Percentiles rank a stretch among this genome's conserved stretches.
Conservation (phyloP, 1,139 yeast genomes). For the Eremothecium cymbalariae region DNA sequence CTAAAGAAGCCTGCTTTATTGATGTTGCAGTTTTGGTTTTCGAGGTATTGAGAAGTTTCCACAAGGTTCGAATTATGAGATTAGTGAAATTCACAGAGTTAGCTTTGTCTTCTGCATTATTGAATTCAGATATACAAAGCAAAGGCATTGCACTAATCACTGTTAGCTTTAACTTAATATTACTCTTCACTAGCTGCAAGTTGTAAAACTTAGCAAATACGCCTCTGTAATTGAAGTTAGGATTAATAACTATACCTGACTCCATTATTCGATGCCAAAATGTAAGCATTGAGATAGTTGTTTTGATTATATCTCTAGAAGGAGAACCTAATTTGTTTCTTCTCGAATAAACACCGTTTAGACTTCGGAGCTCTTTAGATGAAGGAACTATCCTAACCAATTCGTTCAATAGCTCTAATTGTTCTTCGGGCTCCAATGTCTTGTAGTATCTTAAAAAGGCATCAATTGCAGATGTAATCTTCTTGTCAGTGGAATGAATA, state of each 20-base stretch:
- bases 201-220: slow-evolving; percentile 50
- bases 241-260: slow-evolving; percentile 31
- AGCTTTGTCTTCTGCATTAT: slow-evolving; percentile 2
- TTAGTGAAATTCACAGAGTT: slow-evolving; percentile 13
- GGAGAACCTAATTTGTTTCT: slow-evolving; percentile 11
- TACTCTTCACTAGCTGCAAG: slow-evolving; percentile 35
- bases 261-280: slow-evolving; percentile 31
- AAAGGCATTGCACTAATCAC: slow-evolving; percentile 18
- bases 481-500: slow-evolving; percentile 42
- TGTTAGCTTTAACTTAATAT: slow-evolving; percentile 11
- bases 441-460: slow-evolving; percentile 37
- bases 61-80: slow-evolving; percentile 15
- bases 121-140: slow-evolving; percentile 12
- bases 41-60: slow-evolving; percentile 9
- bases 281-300: slow-evolving; percentile 24
- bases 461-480: slow-evolving; percentile 40
- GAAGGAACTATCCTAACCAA: slow-evolving; percentile 19
- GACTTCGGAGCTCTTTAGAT: slow-evolving; percentile 11
- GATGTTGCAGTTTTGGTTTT: slow-evolving; percentile 3
- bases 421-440: slow-evolving; percentile 14
- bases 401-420: slow-evolving; percentile 16
- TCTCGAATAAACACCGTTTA: neutral
- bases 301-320: slow-evolving; percentile 15
- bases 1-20: slow-evolving; percentile 13
- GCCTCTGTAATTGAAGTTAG: slow-evolving; percentile 34